Evolutionary conservation across 2,329 filamentous ascomycete species (phyloP), one percentile per base, ranked within the genome.

Genomic region (Cryphonectria nitschkei): DNA sequence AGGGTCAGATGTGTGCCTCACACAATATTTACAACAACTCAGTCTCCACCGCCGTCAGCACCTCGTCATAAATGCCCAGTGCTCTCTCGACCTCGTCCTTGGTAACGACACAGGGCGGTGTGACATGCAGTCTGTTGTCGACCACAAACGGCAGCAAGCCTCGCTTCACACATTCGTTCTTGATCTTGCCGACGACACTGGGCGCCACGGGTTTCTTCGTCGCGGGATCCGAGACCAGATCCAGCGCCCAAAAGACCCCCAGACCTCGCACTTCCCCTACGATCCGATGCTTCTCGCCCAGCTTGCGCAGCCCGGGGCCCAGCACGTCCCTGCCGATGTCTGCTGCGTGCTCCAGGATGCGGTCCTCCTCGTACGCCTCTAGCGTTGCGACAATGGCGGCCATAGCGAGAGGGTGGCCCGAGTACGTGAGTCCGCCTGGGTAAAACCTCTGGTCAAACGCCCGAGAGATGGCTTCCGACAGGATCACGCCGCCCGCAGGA

Each of bases 221-320:
- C 2, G 60, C n/a, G n/a, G 66, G 66, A 22, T 72, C 68, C 7
- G 69, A 68, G 2, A 72, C 71, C 11, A 72, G 66, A 5, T 72
- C 71, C 58, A 72, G 50, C n/a, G 71, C 71, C 71, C 71, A 72
- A 54, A 72, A 72, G 3, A 72, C 71, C 19, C 71, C 71, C 1
- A 72, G 8, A 3, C 71, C 71, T 60, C 71, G 54, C 37, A 72
- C 71, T 0, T 72, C 71, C 5, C 71, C 71, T 2, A 72, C 64
- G 0, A 72, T 41, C 0, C 32, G 46, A 19, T 72, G 39, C 66
- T 72, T 72, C 56, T 67, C 56, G 4, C 65, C 71, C 13, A 72
- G 46, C 46, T 68, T 71, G 19, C 37, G 54, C 63, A 72, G 66
- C 26, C 71, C 71, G 1, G 71, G 71, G 0, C 71, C 71, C n/a